Evolutionary conservation across 345 rosid species (phyloP).

Genomic region (Raphanus raphanistrum): DNA sequence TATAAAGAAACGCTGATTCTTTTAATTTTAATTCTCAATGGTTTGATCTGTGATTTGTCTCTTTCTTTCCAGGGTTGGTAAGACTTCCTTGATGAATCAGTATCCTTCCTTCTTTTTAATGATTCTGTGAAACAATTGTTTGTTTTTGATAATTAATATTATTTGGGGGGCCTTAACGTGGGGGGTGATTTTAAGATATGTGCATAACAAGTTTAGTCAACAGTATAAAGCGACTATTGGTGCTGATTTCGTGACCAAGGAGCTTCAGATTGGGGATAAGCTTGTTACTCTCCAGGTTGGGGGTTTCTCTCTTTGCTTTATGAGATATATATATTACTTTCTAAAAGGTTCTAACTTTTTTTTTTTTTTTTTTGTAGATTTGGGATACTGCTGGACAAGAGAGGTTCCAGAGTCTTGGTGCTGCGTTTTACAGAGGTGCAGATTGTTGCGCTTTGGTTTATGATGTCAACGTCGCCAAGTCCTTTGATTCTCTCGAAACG

Average conservation of each 20-base stretch:
- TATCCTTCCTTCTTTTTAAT: slow-evolving; percentile 53
- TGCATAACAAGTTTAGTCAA: slow-evolving; percentile 92
- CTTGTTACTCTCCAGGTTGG: slow-evolving; percentile 89
- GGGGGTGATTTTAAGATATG: slow-evolving; percentile 44
- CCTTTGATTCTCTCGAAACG: slow-evolving; percentile 87
- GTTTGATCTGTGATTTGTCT: slow-evolving; percentile 18
- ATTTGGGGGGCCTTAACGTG: slow-evolving; percentile 26
- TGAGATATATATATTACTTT: neutral
- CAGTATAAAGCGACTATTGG: slow-evolving; percentile 99
- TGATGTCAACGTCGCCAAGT: slow-evolving; percentile 85
- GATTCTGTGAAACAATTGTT: slow-evolving; percentile 14
- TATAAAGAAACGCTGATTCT: neutral
- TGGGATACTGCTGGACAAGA: slow-evolving; percentile 99
- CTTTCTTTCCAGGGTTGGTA: slow-evolving; percentile 76
- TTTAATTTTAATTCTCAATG: neutral
- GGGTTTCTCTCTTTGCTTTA: neutral
- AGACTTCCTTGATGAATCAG: slow-evolving; percentile 99
- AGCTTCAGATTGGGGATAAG: slow-evolving; percentile 87
- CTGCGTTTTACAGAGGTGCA: slow-evolving; percentile 95
- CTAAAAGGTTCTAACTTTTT: neutral
- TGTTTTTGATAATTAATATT: neutral
- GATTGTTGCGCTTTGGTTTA: slow-evolving; percentile 94
- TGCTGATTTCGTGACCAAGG: slow-evolving; percentile 98
- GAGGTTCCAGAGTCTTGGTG: slow-evolving; percentile 94
- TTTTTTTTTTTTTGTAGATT: slow-evolving; percentile 48